phyloP scores from a whole-genome alignment of 2,329 filamentous ascomycete genomes.

The Bipolaris cookei region DNA sequence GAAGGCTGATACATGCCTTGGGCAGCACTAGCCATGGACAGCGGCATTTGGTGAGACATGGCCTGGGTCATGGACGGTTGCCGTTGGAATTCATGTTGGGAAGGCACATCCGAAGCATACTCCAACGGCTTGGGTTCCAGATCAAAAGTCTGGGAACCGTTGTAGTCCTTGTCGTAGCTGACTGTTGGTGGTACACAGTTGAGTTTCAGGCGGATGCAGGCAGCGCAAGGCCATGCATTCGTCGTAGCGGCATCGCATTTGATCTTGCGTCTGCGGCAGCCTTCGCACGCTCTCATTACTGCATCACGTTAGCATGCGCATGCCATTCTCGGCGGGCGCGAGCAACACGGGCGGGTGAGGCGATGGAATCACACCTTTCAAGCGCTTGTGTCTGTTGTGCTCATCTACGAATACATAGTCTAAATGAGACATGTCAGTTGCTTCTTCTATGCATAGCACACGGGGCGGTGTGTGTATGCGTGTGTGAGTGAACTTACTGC shows the following conservation, averaged over 20 bases:
- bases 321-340: neutral
- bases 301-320: slow-evolving; percentile 31
- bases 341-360: neutral
- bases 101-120: slow-evolving; percentile 48
- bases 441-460: neutral
- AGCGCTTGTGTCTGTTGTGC: slow-evolving; percentile 94
- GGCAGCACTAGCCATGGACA: slow-evolving; percentile 38
- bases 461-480: slow-evolving; percentile 6
- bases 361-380: slow-evolving; percentile 72
- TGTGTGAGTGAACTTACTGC: slow-evolving; percentile 66
- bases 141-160: slow-evolving; percentile 50
- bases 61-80: slow-evolving; percentile 41
- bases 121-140: slow-evolving; percentile 50
- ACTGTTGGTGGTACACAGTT: slow-evolving; percentile 90
- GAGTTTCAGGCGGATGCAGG: slow-evolving; percentile 88
- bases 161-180: slow-evolving; percentile 69
- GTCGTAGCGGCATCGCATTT: slow-evolving; percentile 97
- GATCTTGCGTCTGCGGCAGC: slow-evolving; percentile 92
- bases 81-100: slow-evolving; percentile 51
- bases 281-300: slow-evolving; percentile 98
- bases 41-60: slow-evolving; percentile 38
- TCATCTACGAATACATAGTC: slow-evolving; percentile 99
- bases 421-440: slow-evolving; percentile 51
- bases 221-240: slow-evolving; percentile 96
- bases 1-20: slow-evolving; percentile 47